These are phyloP conservation scores for Leishmania lainsoni DNA, from an alignment of 208 protist genomes.

Conservation along the genomic window DNA sequence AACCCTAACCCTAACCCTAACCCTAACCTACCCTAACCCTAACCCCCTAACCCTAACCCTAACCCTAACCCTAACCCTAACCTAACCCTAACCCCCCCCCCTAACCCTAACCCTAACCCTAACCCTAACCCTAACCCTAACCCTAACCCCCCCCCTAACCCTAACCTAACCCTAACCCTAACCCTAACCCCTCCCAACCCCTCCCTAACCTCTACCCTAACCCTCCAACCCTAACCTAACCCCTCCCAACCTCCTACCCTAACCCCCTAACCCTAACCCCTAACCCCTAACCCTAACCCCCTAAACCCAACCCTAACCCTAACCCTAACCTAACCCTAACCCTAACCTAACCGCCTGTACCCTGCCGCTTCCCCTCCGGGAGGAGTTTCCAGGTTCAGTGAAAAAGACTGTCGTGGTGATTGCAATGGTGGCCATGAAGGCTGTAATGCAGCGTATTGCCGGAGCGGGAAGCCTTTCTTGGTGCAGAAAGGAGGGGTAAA, in stretches of 20 bases:
- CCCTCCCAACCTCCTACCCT: no score
- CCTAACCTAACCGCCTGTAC: not conserved
- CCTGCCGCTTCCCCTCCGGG: not conserved
- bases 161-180: conserved; percentile 4
- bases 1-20: conserved; percentile 4
- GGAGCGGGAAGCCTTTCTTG: not conserved
- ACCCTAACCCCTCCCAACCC: no score
- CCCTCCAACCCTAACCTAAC: conserved; percentile 3
- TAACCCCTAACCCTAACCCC: no score
- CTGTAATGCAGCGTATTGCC: not conserved
- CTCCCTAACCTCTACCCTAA: no score
- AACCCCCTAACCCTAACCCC: no score
- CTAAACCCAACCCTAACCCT: conserved; percentile 8
- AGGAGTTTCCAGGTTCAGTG: not conserved
- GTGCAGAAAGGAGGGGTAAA: no score
- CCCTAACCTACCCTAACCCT: conserved; percentile 7
- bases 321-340: conserved; percentile 8
- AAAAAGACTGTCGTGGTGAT: not conserved
- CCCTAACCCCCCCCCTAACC: no score
- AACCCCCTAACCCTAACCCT: conserved; percentile 8
- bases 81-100: not conserved
- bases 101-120: no score
- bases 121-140: no score
- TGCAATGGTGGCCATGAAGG: not conserved
- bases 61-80: not conserved